Percentiles rank a stretch among this genome's conserved stretches.
Evolutionary conservation across 2,329 filamentous ascomycete species (phyloP).

Genomic region (Bipolaris gigantea): DNA sequence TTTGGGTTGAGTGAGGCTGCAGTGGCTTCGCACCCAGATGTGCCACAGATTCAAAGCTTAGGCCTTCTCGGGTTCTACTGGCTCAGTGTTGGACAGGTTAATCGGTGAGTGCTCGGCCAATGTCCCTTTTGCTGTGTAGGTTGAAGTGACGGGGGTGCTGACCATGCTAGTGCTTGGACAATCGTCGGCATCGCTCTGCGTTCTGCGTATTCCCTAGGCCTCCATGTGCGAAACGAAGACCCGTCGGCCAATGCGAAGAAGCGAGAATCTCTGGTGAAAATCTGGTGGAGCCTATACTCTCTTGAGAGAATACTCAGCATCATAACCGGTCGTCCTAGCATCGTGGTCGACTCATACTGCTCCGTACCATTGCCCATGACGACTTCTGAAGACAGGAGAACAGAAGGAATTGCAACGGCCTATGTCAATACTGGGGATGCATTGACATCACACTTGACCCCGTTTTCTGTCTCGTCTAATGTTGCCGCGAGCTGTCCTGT

Average conservation of each 20-base stretch:
- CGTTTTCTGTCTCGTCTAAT: slow-evolving; percentile 4
- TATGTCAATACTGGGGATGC: slow-evolving; percentile 10
- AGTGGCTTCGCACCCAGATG: slow-evolving; percentile 39
- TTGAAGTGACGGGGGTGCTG: slow-evolving; percentile 1
- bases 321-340: slow-evolving; percentile 47
- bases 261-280: slow-evolving; percentile 43
- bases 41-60: slow-evolving; percentile 46
- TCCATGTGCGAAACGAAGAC: slow-evolving; percentile 46
- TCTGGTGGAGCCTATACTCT: slow-evolving; percentile 49
- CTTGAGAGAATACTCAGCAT: slow-evolving; percentile 46
- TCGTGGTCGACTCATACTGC: slow-evolving; percentile 40
- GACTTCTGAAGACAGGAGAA: slow-evolving; percentile 24
- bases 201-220: slow-evolving; percentile 41
- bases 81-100: slow-evolving; percentile 46
- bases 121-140: not conserved
- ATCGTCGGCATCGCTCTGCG: slow-evolving; percentile 45
- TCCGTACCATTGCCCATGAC: slow-evolving; percentile 41
- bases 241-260: slow-evolving; percentile 31
- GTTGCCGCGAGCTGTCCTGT: slow-evolving; percentile 3
- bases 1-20: slow-evolving; percentile 36
- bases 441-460: not conserved
- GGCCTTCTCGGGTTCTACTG: slow-evolving; percentile 48
- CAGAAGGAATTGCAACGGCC: slow-evolving; percentile 12
- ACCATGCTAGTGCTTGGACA: slow-evolving; percentile 42
- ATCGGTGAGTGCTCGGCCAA: slow-evolving; percentile 36